phyloP scores from a whole-genome alignment of 257 asterid genomes.

The Rhazya stricta region DNA sequence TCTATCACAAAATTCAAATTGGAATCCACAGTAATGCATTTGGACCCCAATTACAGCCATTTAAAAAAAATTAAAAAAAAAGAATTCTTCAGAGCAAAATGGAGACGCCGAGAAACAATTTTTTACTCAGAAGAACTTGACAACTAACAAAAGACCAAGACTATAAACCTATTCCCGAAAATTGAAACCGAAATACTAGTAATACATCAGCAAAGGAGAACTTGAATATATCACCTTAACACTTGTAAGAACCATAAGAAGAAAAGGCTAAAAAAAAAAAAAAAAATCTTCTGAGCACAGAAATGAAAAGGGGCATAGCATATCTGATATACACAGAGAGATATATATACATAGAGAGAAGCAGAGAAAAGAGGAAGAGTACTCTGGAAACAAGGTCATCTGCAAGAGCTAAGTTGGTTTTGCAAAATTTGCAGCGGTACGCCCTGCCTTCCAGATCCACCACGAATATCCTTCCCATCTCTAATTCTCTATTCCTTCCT shows the following conservation, averaged over 20 bases:
- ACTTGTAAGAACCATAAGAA: background rate
- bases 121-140: background rate
- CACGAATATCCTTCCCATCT: conserved; percentile 71
- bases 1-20: background rate
- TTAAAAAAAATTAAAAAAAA: background rate
- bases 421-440: conserved; percentile 77
- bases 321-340: background rate
- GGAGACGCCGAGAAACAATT: conserved; percentile 11
- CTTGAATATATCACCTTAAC: background rate
- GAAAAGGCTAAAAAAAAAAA: background rate
- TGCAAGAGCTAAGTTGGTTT: conserved; percentile 56
- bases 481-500: background rate
- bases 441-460: conserved; percentile 64
- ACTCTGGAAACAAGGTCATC: conserved; percentile 58
- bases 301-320: background rate
- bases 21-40: background rate
- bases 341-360: background rate
- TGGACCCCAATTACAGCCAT: background rate
- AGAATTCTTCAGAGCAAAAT: background rate
- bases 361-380: too few species aligned
- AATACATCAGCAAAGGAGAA: background rate
- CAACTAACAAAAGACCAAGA: too few species aligned
- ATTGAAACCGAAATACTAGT: background rate
- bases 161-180: background rate
- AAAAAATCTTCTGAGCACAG: too few species aligned